Percentiles rank a stretch among this genome's conserved stretches.
These are phyloP conservation scores for Calonectria montana DNA, from an alignment of 2,329 filamentous ascomycete genomes.

Conservation along the genomic window DNA sequence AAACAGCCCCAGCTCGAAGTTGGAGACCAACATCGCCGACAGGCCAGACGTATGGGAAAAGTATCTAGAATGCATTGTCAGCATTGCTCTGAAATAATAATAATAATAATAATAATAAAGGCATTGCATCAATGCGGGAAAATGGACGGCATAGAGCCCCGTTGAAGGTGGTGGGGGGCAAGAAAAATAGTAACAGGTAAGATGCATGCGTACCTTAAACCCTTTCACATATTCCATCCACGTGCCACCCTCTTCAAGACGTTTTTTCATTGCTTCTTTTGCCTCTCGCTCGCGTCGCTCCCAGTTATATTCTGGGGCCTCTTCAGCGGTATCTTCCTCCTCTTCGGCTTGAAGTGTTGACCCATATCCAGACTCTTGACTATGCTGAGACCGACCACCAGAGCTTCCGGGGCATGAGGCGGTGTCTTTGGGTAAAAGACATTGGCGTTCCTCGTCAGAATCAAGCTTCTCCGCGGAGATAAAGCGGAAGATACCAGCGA, in stretches of 20 bases:
- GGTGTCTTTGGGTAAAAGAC: constrained; percentile 59
- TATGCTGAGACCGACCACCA: constrained; percentile 29
- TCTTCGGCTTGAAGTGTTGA: constrained; percentile 52
- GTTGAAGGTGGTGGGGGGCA: not conserved
- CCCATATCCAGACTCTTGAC: constrained; percentile 53
- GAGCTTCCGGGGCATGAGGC: constrained; percentile 37
- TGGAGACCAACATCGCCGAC: constrained; percentile 74
- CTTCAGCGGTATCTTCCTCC: constrained; percentile 50
- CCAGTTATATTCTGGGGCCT: constrained; percentile 64
- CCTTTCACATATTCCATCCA: constrained; percentile 83
- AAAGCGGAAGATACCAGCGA: constrained; percentile 29
- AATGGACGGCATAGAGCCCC: not conserved
- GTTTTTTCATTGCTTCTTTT: constrained; percentile 72
- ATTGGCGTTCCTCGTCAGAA: constrained; percentile 68
- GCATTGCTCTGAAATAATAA: not conserved
- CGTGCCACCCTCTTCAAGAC: constrained; percentile 78
- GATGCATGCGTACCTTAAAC: constrained; percentile 64
- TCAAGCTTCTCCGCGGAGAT: constrained; percentile 35
- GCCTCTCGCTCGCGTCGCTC: constrained; percentile 63
- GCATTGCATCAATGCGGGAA: not conserved
- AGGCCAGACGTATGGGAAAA: constrained; percentile 85
- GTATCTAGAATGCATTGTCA: constrained; percentile 61
- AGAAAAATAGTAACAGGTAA: not conserved
- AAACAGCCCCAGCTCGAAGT: constrained; percentile 73
- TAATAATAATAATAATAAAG: too few relatives aligned